Evolutionary conservation across 495 filamentous ascomycete species (phyloP).

Genomic region (Aspergillus leporis): DNA sequence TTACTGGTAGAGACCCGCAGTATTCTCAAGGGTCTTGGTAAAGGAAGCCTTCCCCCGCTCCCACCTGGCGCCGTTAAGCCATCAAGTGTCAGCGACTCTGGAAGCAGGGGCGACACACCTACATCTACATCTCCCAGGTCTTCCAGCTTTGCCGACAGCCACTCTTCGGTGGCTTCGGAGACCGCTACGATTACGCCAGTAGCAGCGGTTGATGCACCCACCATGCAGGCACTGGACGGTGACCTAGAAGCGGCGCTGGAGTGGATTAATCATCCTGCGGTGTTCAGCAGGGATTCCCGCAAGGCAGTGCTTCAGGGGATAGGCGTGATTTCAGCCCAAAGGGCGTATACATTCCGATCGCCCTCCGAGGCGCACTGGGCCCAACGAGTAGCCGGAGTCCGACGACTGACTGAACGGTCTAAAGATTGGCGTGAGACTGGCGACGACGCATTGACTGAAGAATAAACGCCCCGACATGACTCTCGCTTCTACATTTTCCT

Average conservation of each 20-base stretch:
- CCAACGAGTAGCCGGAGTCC: constrained; percentile 72
- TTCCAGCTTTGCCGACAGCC: constrained; percentile 44
- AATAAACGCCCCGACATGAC: constrained; percentile 39
- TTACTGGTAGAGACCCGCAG: constrained; percentile 89
- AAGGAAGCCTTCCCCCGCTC: constrained; percentile 92
- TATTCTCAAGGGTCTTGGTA: constrained; percentile 93
- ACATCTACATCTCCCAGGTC: constrained; percentile 43
- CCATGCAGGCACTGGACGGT: constrained; percentile 83
- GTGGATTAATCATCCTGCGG: constrained; percentile 97
- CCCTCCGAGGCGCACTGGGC: constrained; percentile 85
- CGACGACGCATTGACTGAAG: constrained; percentile 83
- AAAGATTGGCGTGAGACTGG: constrained; percentile 86
- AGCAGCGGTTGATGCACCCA: constrained; percentile 72
- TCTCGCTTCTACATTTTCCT: constrained; percentile 12
- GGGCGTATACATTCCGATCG: constrained; percentile 91
- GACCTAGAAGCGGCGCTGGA: constrained; percentile 94
- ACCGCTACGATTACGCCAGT: constrained; percentile 62
- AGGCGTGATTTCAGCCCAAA: constrained; percentile 91
- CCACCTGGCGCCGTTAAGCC: constrained; percentile 52
- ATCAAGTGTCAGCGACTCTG: constrained; percentile 36
- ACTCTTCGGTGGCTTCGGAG: constrained; percentile 44
- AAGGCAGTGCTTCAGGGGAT: constrained; percentile 97
- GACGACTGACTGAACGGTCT: constrained; percentile 71
- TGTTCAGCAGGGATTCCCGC: constrained; percentile 91
- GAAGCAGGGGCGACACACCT: constrained; percentile 39